These are phyloP conservation scores for Aspergillus fijiensis DNA, from an alignment of 2,329 filamentous ascomycete species.

Conservation along the genomic window DNA sequence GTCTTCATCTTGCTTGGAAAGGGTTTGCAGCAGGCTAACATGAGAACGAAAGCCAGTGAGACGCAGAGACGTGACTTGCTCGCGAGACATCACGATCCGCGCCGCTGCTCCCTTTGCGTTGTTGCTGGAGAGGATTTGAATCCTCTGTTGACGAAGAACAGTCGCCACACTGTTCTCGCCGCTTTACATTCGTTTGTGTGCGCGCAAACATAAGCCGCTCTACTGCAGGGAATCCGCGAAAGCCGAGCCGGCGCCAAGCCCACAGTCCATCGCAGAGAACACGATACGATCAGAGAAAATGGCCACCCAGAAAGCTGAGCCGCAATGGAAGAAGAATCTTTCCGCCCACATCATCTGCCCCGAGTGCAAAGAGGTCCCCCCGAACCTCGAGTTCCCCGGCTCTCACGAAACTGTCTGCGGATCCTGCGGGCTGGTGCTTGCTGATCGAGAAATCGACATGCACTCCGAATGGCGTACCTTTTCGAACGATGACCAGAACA, in stretches of 20 bases:
- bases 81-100: slow-evolving; percentile 21
- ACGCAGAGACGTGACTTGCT: slow-evolving; percentile 27
- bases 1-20: slow-evolving; percentile 15
- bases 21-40: slow-evolving; percentile 32
- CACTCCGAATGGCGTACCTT: slow-evolving; percentile 99
- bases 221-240: slow-evolving; percentile 47
- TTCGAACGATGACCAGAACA: slow-evolving; percentile 94
- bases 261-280: neutral
- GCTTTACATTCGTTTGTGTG: slow-evolving; percentile 63
- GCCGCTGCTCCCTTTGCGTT: slow-evolving; percentile 23
- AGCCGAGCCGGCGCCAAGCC: slow-evolving; percentile 27
- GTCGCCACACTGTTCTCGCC: slow-evolving; percentile 70
- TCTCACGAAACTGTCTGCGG: slow-evolving; percentile 90
- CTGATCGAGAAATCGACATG: slow-evolving; percentile 88
- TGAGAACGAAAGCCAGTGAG: slow-evolving; percentile 31
- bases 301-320: slow-evolving; percentile 30
- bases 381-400: slow-evolving; percentile 89
- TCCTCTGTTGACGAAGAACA: slow-evolving; percentile 25
- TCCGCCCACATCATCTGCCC: slow-evolving; percentile 82
- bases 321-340: slow-evolving; percentile 75
- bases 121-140: slow-evolving; percentile 10
- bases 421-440: slow-evolving; percentile 86
- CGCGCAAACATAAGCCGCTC: slow-evolving; percentile 48
- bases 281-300: neutral
- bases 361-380: slow-evolving; percentile 89